A percentile compares a stretch with the other conserved stretches of the same genome.
Evolutionary conservation across 73 alveolate genomes (phyloP).

Genomic region (Paramecium sexaurelia): DNA sequence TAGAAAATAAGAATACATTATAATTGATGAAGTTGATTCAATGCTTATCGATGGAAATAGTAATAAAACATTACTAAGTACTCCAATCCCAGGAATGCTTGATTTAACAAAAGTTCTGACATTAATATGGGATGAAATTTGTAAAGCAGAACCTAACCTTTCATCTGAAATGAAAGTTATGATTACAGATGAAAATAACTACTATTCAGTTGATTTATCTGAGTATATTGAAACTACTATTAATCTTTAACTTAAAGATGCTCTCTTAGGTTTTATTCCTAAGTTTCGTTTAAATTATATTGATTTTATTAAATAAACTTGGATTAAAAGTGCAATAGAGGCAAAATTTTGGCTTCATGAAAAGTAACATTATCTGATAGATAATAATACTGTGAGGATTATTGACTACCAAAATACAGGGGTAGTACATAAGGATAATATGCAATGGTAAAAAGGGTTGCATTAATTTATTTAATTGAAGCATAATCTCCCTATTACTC

Average conservation of each 20-base stretch:
- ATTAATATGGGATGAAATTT: not conserved
- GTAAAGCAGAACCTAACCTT: too few relatives aligned
- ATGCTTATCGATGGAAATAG: not conserved
- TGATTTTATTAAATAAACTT: not conserved
- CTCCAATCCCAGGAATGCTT: not conserved
- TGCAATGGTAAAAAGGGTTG: not conserved
- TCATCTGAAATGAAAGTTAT: too few relatives aligned
- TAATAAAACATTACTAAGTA: not conserved
- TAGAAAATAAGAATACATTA: not conserved
- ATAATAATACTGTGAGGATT: not conserved
- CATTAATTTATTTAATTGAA: not conserved
- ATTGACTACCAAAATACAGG: not conserved
- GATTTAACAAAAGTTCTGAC: not conserved
- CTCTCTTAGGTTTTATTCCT: not conserved
- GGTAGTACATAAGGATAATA: not conserved
- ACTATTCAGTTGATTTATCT: not conserved
- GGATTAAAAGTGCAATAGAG: not conserved
- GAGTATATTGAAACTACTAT: not conserved
- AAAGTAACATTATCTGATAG: not conserved
- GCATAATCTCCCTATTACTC: not conserved
- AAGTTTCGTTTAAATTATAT: not conserved
- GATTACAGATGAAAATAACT: too few relatives aligned
- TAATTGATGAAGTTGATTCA: constrained; percentile 12
- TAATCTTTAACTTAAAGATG: not conserved
- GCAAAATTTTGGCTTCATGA: not conserved